Base-by-base conservation (phyloP, 805 yeast genomes). In the Kuraishia molischiana region DNA sequence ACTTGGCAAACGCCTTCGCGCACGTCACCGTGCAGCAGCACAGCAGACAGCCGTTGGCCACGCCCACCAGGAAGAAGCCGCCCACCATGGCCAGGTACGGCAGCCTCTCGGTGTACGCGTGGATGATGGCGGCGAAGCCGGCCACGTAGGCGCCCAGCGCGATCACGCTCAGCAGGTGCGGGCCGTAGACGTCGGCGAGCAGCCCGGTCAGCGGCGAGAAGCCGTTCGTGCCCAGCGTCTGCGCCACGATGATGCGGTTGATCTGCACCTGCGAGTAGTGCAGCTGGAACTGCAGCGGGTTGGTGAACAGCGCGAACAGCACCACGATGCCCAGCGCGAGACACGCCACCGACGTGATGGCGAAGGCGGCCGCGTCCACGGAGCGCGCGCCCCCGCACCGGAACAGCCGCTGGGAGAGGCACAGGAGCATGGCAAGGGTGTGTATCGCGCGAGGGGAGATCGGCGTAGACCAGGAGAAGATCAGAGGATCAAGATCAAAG, bases 201-300 rank as follows among this genome's bases (percentile, higher is more conserved):
- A 80, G 73, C 0, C 97, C 97, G 39, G 86, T 59, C 2, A 82
- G 52, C 0, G 97, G 96, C 2, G 87, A 76, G 17, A 86, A 78
- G 26, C 83, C 58, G 54, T 87, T 89, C 77, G 84, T 76, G 4
- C 96, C 97, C 38, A 85, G 52, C 10, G 84, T 84, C 6, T 83
- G 79, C 18, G 75, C 66, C 28, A 85, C 78, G 21, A 92, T 83
- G 19, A 89, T 76, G 38, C 72, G 62, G 59, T 90, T 90, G 52
- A 73, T 67, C 40, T 64, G 60, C 29, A 82, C 61, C 46, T 85
- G 86, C 1, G 80, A 54, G 50, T 81, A 77, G 2, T 75, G 72
- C 33, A 81, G 58, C 19, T 65, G 57, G 10, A 61, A 51, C 43
- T 75, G 77, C 51, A 92, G 72, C 4, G 82, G 74, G 20, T 78